Evolutionary conservation across 2,329 filamentous ascomycete genomes (phyloP), one percentile per base, ranked within the genome.

Genomic region (Arthrocladium fulminans): DNA sequence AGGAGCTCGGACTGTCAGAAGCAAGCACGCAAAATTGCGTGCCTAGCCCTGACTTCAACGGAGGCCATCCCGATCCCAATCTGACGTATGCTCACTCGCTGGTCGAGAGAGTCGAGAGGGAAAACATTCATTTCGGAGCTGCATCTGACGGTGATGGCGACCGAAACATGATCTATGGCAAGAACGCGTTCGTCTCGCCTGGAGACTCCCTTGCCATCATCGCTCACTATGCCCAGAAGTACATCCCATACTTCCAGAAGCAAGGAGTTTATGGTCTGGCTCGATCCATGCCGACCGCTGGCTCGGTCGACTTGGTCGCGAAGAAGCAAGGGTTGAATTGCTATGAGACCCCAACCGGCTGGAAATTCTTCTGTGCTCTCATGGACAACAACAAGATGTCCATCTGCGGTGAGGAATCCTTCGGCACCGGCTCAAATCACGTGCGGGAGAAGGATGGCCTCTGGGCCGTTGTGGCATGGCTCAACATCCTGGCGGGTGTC

Each of bases 151-250:
- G 92, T 59, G 92, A 98, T 61, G 92, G 92, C 62, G 92, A 98
- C 75, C 86, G 92, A 60, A 98, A 98, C 81, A 98, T 98, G 92
- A 98, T 98, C 65, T 98, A 98, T 71, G 92, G 92, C 54, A 89
- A 90, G 57, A 90, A 94, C 63, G 82, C 85, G 38, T 98, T 98
- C 64, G 92, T 98, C 53, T 97, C 90, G 6, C 92, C 92, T 6
- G 92, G 92, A 64, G 92, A 98, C 75, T 95, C 88, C 62, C 76
- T 98, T 61, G 92, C 92, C 63, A 98, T 98, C 66, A 98, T 98
- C 63, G 88, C 92, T 42, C 92, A 98, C 75, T 84, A 98, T 67
- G 88, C 92, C 59, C 51, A 59, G 50, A 80, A 95, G 61, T 80
- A 95, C 52, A 98, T 98, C 62, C 92, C 92, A 51, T 98, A 95